phyloP scores from a whole-genome alignment of 1,139 yeast species.

The Hyphopichia wangnamkhiaoensis region DNA sequence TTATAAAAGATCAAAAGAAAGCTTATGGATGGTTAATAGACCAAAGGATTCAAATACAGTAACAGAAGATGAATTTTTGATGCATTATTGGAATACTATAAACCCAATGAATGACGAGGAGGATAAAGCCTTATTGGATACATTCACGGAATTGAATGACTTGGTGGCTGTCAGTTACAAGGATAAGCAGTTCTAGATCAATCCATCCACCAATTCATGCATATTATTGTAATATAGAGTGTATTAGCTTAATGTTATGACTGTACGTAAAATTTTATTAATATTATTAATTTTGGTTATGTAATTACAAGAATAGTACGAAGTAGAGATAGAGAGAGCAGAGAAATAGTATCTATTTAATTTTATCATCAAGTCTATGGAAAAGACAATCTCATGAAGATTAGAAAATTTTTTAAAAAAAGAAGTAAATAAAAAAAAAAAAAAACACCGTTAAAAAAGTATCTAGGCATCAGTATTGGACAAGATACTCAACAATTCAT shows the following conservation, averaged over 20 bases:
- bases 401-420: too few relatives aligned
- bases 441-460: background rate
- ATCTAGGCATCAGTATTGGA: constrained; percentile 13
- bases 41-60: constrained; percentile 38
- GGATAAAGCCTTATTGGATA: constrained; percentile 38
- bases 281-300: too few relatives aligned
- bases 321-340: too few relatives aligned
- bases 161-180: constrained; percentile 49
- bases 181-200: constrained; percentile 33
- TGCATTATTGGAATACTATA: constrained; percentile 56
- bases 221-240: background rate
- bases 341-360: too few relatives aligned
- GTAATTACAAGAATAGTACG: too few relatives aligned
- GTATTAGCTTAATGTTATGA: background rate
- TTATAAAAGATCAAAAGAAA: constrained; percentile 76
- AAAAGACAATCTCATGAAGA: background rate
- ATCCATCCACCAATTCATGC: background rate
- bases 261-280: too few relatives aligned
- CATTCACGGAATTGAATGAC: constrained; percentile 55
- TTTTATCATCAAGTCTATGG: background rate
- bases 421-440: background rate
- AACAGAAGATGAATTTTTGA: constrained; percentile 58
- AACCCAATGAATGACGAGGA: constrained; percentile 50
- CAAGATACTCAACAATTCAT: constrained; percentile 64
- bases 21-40: constrained; percentile 66